Evolutionary conservation across 2,329 filamentous ascomycete genomes (phyloP).

Genomic region (Colletotrichum lupini): DNA sequence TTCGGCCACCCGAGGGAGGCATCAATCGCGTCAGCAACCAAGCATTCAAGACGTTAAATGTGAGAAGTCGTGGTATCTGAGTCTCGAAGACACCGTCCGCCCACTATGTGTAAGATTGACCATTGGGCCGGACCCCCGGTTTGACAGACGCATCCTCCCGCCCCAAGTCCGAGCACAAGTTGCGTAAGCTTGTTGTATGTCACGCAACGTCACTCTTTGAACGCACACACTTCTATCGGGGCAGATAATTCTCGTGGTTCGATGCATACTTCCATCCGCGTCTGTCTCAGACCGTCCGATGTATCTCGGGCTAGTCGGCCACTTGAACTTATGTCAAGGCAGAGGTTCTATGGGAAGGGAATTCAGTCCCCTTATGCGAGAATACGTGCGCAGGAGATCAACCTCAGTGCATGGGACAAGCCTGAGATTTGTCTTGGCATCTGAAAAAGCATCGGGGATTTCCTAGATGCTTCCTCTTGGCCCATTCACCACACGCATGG

Average conservation of each 20-base stretch:
- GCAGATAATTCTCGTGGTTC: neutral
- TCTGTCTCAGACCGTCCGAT: conserved; percentile 17
- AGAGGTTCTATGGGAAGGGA: neutral
- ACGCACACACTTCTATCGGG: neutral
- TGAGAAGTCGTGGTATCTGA: neutral
- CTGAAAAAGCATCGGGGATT: neutral
- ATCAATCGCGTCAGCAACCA: neutral
- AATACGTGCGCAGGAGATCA: neutral
- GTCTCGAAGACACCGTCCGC: neutral
- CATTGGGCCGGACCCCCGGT: conserved; percentile 16
- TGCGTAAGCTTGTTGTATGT: neutral
- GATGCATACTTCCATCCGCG: neutral
- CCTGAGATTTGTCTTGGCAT: neutral
- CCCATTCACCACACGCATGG: neutral
- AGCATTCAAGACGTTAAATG: neutral
- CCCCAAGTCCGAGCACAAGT: conserved; percentile 4
- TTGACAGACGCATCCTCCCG: neutral
- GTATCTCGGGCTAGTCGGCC: neutral
- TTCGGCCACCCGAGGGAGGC: neutral
- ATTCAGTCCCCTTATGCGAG: neutral
- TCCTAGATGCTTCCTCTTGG: neutral
- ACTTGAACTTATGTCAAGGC: neutral
- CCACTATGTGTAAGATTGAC: neutral
- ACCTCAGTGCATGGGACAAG: neutral
- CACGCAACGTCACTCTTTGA: neutral